Evolutionary conservation across 305 asterid genomes (phyloP), one percentile per base, ranked within the genome.

Genomic region (Fraxinus platypoda): DNA sequence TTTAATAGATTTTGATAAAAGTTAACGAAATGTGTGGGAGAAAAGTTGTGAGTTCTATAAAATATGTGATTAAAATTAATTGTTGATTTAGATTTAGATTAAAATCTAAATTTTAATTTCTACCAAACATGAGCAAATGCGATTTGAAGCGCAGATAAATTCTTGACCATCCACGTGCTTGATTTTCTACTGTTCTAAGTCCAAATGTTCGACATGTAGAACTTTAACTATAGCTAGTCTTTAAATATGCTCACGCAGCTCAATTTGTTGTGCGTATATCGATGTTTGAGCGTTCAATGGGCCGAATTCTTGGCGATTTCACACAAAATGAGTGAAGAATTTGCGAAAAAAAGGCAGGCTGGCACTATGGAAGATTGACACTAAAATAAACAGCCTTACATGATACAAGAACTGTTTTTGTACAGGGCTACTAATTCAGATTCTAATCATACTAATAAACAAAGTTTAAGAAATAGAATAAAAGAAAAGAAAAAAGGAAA

Each of bases 291-390:
- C 46, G 59, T 81, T 83, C 57, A 81, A 76, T 76, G 88, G 75
- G 82, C 88, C 81, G 87, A 43, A 79, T 80, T 83, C 21, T 83
- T 81, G 90, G 81, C 86, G 78, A 80, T 76, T 75, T 83, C 78
- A 81, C 83, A 74, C 4, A 78, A 78, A 78, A 26, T 82, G 37
- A 72, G 75, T 73, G 72, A 23, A 33, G 59, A 52, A 21, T 49
- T 66, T 72, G 28, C 64, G 33, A 13, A 62, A n/a, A 78, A 59
- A 37, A 37, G 71, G 78, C 57, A 82, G 68, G 68, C 83, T 81
- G 81, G 70, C 86, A 86, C 31, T 23, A 66, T 17, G 64, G 49
- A 76, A 76, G 71, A 38, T 70, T 74, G 76, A 3, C 49, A 82
- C 74, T 59, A 81, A 49, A 75, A 64, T 43, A 82, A 87, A 57